These are phyloP conservation scores for Cupressus sempervirens DNA, from an alignment of 75 land plant genomes.

Conservation along the genomic window DNA sequence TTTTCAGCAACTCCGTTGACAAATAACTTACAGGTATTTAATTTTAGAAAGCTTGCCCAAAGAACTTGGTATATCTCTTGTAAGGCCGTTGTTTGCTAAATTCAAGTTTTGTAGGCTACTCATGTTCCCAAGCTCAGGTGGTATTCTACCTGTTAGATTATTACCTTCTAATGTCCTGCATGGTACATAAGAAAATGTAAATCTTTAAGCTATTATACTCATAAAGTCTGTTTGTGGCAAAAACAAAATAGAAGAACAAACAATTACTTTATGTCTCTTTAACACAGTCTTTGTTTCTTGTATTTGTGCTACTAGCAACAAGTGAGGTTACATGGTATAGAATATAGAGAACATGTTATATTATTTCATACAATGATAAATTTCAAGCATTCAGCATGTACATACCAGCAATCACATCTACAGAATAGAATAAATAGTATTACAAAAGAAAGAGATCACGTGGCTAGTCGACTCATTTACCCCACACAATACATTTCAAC, in stretches of 20 bases:
- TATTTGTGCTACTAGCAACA: neutral
- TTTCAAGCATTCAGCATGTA: neutral
- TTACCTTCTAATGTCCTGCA: slow-evolving; percentile 52
- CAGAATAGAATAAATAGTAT: neutral
- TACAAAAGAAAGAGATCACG: neutral
- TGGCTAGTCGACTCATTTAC: neutral
- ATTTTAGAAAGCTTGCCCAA: slow-evolving; percentile 44
- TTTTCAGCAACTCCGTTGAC: neutral
- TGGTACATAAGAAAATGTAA: neutral
- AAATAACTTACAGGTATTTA: slow-evolving; percentile 37
- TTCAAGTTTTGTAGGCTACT: slow-evolving; percentile 30
- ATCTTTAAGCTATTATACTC: neutral
- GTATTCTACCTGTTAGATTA: slow-evolving; percentile 36
- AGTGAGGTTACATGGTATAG: neutral
- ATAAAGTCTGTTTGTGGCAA: neutral
- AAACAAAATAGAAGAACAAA: neutral
- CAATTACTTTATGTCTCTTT: neutral
- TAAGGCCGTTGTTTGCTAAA: slow-evolving; percentile 39
- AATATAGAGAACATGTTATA: neutral
- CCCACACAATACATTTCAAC: too few relatives aligned
- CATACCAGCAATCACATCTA: neutral
- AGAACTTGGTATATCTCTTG: slow-evolving; percentile 31
- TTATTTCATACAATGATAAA: neutral
- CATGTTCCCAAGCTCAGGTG: slow-evolving; percentile 42
- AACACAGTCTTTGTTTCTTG: neutral